These are phyloP conservation scores for Pedinophyceae sp. DNA, from an alignment of 139 green algal species.

Conservation along the genomic window DNA sequence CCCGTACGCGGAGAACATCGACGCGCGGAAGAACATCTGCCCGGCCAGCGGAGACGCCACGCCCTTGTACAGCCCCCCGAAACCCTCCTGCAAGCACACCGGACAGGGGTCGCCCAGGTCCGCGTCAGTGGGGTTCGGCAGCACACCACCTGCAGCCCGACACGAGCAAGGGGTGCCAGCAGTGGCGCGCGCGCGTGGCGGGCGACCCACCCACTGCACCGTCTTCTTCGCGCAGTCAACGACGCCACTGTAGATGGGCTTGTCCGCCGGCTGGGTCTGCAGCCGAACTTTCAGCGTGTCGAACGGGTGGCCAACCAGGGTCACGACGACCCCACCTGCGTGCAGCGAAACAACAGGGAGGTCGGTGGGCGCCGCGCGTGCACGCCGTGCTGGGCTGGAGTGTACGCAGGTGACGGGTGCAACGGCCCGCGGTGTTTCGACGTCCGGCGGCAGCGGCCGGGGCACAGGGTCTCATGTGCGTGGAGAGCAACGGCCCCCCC, in stretches of 20 bases:
- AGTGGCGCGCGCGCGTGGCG: too few relatives aligned
- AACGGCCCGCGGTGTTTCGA: not conserved
- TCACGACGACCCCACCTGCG: constrained; percentile 74
- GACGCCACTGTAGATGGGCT: constrained; percentile 76
- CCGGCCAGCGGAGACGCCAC: constrained; percentile 75
- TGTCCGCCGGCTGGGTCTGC: constrained; percentile 66
- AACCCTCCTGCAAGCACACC: too few relatives aligned
- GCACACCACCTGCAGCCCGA: too few relatives aligned
- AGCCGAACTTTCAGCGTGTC: constrained; percentile 85
- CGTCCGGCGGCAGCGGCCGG: constrained; percentile 8
- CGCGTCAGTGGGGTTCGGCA: too few relatives aligned
- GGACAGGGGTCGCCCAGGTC: too few relatives aligned
- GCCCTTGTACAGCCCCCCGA: constrained; percentile 81
- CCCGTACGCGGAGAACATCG: constrained; percentile 73
- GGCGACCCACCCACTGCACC: too few relatives aligned
- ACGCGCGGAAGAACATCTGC: constrained; percentile 85
- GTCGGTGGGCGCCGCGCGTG: not conserved
- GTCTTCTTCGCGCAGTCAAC: constrained; percentile 82
- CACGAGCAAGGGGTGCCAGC: too few relatives aligned
- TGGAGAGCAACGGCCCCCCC: constrained; percentile 2
- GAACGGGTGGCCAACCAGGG: constrained; percentile 62
- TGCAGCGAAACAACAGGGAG: not conserved
- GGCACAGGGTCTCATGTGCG: constrained; percentile 1
- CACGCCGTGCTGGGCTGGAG: not conserved
- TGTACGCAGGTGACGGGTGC: not conserved